Base-by-base conservation (phyloP, 176 grass and related monocot genomes). In the Dactylis glomerata region DNA sequence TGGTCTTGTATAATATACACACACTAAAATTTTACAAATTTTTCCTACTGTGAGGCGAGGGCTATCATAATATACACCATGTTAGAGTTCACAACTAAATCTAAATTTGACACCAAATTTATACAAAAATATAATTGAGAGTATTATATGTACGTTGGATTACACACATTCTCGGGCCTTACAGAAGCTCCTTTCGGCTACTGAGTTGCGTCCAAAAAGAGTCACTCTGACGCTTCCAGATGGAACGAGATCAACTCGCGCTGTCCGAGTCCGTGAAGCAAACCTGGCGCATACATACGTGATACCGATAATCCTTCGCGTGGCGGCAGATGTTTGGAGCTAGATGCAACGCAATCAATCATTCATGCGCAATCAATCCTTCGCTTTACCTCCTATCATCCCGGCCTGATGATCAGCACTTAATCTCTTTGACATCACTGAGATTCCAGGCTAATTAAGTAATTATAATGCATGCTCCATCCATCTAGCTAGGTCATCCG, bases 391-490 rank as follows among this genome's bases (percentile, higher is more conserved):
- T n/a, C 54, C 0, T 22, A 54, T 54, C 50, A 6, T 54, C 8
- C 54, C 54, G 9, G 58, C 14, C 46, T 14, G 24, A 61, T 61
- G 57, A 27, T 61, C 24, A 76, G 34, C 68, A 58, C 52, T 26
- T 47, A 42, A 67, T 52, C 22, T 44, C 0, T 16, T 14, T 71
- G 56, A 84, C 81, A 52, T 80, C 81, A 78, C 44, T 64, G 46
- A 89, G 61, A 68, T 62, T 49, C 82, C 83, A 49, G 23, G 44
- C 37, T 19, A 74, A 69, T 41, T 72, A 72, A 45, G n/a, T 19
- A 47, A 73, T 28, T 30, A 70, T 37, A 10, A 57, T 76, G 76
- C 80, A 67, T 7, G 12, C 23, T 52, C 46, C 13, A 16, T 64
- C 44, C 63, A n/a, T 80, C 77, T 70, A 24, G 5, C 77, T 81